Conservation (phyloP, 768 basidiomycete genomes). For the Lentinula lateritia region DNA sequence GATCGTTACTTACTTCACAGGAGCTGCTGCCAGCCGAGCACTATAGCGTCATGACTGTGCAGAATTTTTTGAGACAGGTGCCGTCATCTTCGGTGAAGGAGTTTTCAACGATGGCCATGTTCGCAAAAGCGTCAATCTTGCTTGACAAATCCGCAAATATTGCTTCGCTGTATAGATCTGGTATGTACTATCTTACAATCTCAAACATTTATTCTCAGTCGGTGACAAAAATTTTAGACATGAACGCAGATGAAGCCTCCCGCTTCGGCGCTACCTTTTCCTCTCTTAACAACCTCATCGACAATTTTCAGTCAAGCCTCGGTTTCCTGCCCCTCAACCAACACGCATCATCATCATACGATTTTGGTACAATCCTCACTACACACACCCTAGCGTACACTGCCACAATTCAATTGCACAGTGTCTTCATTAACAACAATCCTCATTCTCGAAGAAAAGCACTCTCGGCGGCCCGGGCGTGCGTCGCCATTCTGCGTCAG, state of each 20-base stretch:
- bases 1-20: not conserved
- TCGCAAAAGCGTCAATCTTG: conserved; percentile 11
- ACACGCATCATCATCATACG: conserved; percentile 1
- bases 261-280: conserved; percentile 18
- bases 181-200: conserved; percentile 12
- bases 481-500: not conserved
- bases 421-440: conserved; percentile 12
- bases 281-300: conserved; percentile 20
- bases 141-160: conserved; percentile 18
- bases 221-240: conserved; percentile 11
- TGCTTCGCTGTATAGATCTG: conserved; percentile 9
- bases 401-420: conserved; percentile 22
- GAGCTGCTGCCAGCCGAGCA: conserved; percentile 20
- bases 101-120: not conserved
- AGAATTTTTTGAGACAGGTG: conserved; percentile 8
- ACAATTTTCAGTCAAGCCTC: conserved; percentile 11
- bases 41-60: not conserved
- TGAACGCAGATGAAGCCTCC: conserved; percentile 12
- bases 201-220: not conserved
- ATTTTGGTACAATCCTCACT: conserved; percentile 14
- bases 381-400: conserved; percentile 21
- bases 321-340: conserved; percentile 5
- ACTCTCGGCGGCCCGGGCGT: not conserved
- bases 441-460: conserved; percentile 5
- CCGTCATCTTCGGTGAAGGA: conserved; percentile 3